Conservation (phyloP, 2,329 filamentous ascomycete species). For the Leptographium procerum region DNA sequence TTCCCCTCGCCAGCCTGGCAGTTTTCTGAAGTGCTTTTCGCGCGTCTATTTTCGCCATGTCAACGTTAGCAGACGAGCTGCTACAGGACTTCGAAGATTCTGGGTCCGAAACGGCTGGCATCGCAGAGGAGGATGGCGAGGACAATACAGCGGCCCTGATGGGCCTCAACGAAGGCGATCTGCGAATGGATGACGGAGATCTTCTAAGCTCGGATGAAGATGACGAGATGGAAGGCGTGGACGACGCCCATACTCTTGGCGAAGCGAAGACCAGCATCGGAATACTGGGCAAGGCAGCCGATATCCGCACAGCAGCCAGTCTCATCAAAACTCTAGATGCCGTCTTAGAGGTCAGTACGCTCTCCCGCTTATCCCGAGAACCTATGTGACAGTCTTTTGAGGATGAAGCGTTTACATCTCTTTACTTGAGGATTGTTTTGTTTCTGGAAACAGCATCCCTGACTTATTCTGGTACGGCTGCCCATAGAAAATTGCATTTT, state of each 20-base stretch:
- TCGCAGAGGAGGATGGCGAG: slow-evolving; percentile 38
- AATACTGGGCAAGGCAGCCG: slow-evolving; percentile 66
- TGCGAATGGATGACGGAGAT: slow-evolving; percentile 49
- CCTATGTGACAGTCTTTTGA: neutral
- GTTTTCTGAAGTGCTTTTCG: neutral
- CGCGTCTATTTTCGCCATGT: slow-evolving; percentile 49
- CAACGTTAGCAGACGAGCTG: slow-evolving; percentile 84
- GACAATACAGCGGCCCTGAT: slow-evolving; percentile 28
- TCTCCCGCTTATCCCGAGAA: neutral
- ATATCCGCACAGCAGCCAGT: slow-evolving; percentile 67
- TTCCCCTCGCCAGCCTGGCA: neutral
- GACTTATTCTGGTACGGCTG: slow-evolving; percentile 43
- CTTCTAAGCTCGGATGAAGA: slow-evolving; percentile 50
- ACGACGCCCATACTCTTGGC: slow-evolving; percentile 47
- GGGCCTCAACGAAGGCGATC: slow-evolving; percentile 28
- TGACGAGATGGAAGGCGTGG: slow-evolving; percentile 40
- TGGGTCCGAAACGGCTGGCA: slow-evolving; percentile 61
- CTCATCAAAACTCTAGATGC: slow-evolving; percentile 75
- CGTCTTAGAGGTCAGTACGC: slow-evolving; percentile 62
- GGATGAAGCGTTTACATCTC: slow-evolving; percentile 52
- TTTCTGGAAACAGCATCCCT: slow-evolving; percentile 48
- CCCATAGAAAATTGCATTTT: slow-evolving; percentile 68
- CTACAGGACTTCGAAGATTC: slow-evolving; percentile 85
- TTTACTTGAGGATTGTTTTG: slow-evolving; percentile 7
- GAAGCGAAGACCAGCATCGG: slow-evolving; percentile 69